phyloP scores from a whole-genome alignment of 768 basidiomycete genomes.

The Boletus tylopilopsis region DNA sequence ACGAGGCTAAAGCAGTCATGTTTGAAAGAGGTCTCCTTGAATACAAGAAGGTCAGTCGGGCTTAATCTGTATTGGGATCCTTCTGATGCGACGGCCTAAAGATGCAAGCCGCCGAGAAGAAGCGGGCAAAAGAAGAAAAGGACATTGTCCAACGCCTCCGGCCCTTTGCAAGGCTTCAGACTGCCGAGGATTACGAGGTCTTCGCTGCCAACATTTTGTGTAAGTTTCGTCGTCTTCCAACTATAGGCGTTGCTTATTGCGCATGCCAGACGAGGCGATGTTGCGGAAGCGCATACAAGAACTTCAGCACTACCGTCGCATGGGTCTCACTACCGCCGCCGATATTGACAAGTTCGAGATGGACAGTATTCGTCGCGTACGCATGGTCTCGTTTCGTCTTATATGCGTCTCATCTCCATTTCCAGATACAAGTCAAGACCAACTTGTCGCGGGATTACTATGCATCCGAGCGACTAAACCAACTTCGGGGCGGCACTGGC shows the following conservation, averaged over 20 bases:
- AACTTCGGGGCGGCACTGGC: slow-evolving; percentile 43
- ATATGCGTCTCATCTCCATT: not conserved
- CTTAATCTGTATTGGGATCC: too few species aligned
- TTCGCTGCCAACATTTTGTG: slow-evolving; percentile 89
- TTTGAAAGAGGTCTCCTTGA: slow-evolving; percentile 90
- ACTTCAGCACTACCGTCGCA: slow-evolving; percentile 83
- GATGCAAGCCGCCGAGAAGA: slow-evolving; percentile 92
- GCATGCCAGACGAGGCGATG: slow-evolving; percentile 69
- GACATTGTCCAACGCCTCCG: slow-evolving; percentile 87
- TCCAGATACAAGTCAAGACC: slow-evolving; percentile 60
- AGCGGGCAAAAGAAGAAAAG: slow-evolving; percentile 84
- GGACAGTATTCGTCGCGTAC: slow-evolving; percentile 69
- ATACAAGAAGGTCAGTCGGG: slow-evolving; percentile 78
- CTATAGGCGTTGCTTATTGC: not conserved
- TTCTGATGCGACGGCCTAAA: slow-evolving; percentile 29
- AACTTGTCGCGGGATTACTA: slow-evolving; percentile 54
- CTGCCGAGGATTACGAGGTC: slow-evolving; percentile 85
- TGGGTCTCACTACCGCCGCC: slow-evolving; percentile 78
- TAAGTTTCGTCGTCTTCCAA: slow-evolving; percentile 35
- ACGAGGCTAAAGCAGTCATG: slow-evolving; percentile 83
- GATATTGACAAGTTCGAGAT: slow-evolving; percentile 89
- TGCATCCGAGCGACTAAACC: slow-evolving; percentile 47
- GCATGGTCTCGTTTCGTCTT: slow-evolving; percentile 18
- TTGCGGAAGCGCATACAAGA: slow-evolving; percentile 88
- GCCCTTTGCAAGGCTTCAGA: slow-evolving; percentile 88